Percentiles rank a stretch among this genome's conserved stretches.
Evolutionary conservation across 1,284 basidiomycete genomes (phyloP).

Genomic region (Agroathelia rolfsii): DNA sequence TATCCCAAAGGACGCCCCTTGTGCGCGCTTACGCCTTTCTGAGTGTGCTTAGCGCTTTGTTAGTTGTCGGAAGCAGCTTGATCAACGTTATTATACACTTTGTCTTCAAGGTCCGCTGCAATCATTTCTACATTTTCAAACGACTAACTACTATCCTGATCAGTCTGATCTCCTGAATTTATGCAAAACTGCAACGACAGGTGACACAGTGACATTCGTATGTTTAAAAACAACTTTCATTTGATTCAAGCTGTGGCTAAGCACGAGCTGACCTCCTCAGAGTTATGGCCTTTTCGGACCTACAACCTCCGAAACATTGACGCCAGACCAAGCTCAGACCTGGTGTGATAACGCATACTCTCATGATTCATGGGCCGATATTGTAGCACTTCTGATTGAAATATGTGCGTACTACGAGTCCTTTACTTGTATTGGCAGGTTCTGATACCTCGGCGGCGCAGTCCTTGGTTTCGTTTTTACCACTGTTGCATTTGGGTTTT

Average conservation of each 20-base stretch:
- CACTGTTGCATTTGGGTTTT: slow-evolving; percentile 53
- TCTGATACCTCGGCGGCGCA: slow-evolving; percentile 19
- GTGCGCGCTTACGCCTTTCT: slow-evolving; percentile 48
- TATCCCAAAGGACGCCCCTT: slow-evolving; percentile 48
- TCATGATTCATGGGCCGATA: slow-evolving; percentile 49
- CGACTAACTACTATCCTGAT: slow-evolving; percentile 34
- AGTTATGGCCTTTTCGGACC: slow-evolving; percentile 43
- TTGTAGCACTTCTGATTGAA: slow-evolving; percentile 48
- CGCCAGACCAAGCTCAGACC: slow-evolving; percentile 20
- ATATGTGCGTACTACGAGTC: slow-evolving; percentile 24
- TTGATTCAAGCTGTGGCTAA: too few relatives aligned
- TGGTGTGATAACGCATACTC: slow-evolving; percentile 50
- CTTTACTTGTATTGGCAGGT: not conserved
- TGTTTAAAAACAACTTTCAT: too few relatives aligned
- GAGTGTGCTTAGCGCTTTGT: slow-evolving; percentile 38
- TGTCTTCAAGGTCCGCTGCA: slow-evolving; percentile 42
- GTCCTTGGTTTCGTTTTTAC: slow-evolving; percentile 50
- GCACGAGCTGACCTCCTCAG: slow-evolving; percentile 7
- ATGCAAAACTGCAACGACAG: slow-evolving; percentile 12
- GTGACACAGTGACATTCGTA: slow-evolving; percentile 14
- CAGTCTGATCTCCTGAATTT: slow-evolving; percentile 20
- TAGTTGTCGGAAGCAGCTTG: slow-evolving; percentile 45
- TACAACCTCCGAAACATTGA: too few relatives aligned
- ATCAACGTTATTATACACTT: slow-evolving; percentile 58
- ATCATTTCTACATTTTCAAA: not conserved